These are phyloP conservation scores for Clohesyomyces aquaticus DNA, from an alignment of 495 filamentous ascomycete genomes.

Conservation along the genomic window DNA sequence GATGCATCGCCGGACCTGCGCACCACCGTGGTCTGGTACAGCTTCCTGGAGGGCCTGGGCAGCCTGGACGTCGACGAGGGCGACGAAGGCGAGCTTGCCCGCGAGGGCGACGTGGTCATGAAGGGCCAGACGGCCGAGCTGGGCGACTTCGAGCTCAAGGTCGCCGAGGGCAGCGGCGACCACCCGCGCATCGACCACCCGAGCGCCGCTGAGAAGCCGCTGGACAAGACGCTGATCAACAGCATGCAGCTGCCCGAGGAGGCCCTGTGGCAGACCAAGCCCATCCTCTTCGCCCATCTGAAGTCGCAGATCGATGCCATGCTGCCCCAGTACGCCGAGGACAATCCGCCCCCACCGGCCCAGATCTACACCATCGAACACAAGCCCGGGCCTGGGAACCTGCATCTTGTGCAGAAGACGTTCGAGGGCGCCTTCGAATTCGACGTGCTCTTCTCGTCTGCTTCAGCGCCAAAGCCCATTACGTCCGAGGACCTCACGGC, in stretches of 20 bases:
- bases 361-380: constrained; percentile 82
- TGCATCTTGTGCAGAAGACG: constrained; percentile 89
- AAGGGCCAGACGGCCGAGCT: constrained; percentile 72
- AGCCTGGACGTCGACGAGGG: constrained; percentile 61
- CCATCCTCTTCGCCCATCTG: constrained; percentile 73
- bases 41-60: constrained; percentile 76
- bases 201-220: constrained; percentile 70
- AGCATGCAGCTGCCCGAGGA: constrained; percentile 69
- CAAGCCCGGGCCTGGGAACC: constrained; percentile 70
- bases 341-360: constrained; percentile 76
- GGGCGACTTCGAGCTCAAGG: constrained; percentile 80
- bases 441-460: constrained; percentile 88
- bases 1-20: constrained; percentile 67
- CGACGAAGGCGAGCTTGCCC: constrained; percentile 58
- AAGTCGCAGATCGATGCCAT: constrained; percentile 74
- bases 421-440: constrained; percentile 93
- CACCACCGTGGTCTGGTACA: constrained; percentile 79
- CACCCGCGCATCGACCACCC: constrained; percentile 65
- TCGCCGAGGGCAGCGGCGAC: constrained; percentile 67
- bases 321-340: constrained; percentile 69
- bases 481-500: constrained; percentile 69
- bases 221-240: constrained; percentile 74
- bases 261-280: constrained; percentile 85
- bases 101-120: constrained; percentile 73
- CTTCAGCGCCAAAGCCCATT: constrained; percentile 63